phyloP scores from a whole-genome alignment of 345 rosid genomes.

The Geranium brycei region DNA sequence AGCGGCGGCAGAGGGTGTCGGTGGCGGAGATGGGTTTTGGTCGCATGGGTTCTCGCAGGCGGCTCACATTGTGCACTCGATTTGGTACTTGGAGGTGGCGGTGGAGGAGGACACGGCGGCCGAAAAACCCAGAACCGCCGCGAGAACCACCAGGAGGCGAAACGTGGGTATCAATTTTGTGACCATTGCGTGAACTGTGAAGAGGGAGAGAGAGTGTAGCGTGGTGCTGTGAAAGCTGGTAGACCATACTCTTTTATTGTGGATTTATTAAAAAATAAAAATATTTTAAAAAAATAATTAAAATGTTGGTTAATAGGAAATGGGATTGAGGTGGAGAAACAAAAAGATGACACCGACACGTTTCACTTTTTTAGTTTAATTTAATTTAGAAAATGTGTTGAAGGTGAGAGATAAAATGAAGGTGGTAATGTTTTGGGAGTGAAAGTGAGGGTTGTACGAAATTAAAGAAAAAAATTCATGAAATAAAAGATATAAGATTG shows the following conservation, averaged over 20 bases:
- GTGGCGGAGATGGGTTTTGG: conserved; percentile 30
- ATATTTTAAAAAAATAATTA: no score
- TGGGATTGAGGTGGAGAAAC: conserved; percentile 8
- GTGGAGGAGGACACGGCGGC: conserved; percentile 12
- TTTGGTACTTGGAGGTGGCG: conserved; percentile 32
- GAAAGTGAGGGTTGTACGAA: no score
- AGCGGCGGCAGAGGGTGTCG: conserved; percentile 24
- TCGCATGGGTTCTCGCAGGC: conserved; percentile 58
- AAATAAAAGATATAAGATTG: no score
- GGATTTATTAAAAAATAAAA: neutral
- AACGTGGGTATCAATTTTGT: no score
- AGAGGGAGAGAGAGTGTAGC: neutral
- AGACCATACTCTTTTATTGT: neutral
- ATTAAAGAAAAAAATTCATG: no score
- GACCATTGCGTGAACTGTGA: neutral
- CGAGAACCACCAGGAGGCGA: conserved; percentile 8
- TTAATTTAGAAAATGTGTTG: no score
- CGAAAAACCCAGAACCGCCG: conserved; percentile 8
- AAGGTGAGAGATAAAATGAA: no score
- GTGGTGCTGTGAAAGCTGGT: no score
- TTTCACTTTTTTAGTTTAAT: no score
- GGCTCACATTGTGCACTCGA: conserved; percentile 82
- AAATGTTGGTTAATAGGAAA: neutral
- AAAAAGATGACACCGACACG: conserved; percentile 28
- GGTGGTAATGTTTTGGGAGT: no score